A percentile compares a stretch with the other conserved stretches of the same genome.
phyloP scores from a whole-genome alignment of 495 filamentous ascomycete genomes.

The Penicillium crystallinum region DNA sequence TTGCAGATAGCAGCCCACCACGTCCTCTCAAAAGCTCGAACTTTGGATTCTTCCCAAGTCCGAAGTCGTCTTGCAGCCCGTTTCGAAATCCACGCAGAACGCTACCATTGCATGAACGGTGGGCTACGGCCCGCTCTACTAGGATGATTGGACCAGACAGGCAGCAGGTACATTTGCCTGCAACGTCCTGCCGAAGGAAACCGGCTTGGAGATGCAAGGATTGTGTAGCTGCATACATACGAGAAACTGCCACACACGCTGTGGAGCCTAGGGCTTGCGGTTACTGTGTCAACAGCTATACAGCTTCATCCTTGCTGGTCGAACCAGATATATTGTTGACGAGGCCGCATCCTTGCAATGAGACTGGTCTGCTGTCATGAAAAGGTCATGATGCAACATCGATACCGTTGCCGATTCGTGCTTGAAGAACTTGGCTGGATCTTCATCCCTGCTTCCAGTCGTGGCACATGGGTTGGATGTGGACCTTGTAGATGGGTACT shows the following conservation, averaged over 20 bases:
- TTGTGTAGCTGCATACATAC: neutral
- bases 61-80: neutral
- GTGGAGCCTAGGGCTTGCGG: neutral
- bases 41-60: neutral
- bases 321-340: neutral
- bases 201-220: conserved; percentile 1
- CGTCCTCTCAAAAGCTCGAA: neutral
- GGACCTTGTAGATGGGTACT: neutral
- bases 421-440: neutral
- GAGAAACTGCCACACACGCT: neutral
- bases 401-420: neutral
- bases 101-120: conserved; percentile 22
- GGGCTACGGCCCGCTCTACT: conserved; percentile 14
- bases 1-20: neutral
- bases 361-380: neutral
- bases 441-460: neutral
- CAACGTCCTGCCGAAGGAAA: neutral
- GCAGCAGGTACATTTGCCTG: conserved; percentile 2
- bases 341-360: neutral
- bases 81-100: neutral
- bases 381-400: neutral
- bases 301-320: conserved; percentile 1
- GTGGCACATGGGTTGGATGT: neutral
- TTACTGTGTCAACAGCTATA: conserved; percentile 1
- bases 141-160: neutral